Evolutionary conservation across 2,329 filamentous ascomycete genomes (phyloP), one percentile per base, ranked within the genome.

Genomic region (Colletotrichum sp.): DNA sequence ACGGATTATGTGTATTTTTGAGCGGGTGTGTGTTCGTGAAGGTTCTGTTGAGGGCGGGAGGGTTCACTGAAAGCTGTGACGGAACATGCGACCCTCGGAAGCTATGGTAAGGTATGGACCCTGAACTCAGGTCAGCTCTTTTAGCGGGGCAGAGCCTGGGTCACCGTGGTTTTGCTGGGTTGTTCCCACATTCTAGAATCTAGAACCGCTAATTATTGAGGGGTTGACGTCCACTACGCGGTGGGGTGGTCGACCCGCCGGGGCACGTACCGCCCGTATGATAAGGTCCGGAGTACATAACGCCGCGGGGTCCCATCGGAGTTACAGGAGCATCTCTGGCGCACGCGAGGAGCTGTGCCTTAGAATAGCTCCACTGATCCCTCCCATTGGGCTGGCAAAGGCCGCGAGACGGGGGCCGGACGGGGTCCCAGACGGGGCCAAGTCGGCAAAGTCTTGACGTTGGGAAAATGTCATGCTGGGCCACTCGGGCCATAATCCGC

Each of bases 41-140:
- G 69, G 60, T 69, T 67, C 36, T 72, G 63, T 72, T 63, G 69
- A 71, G 74, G 64, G 70, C 49, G 65, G 65, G 65, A 76, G 49
- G 74, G 59, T 55, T 68, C 65, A 36, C 30, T 55, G 30, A 49
- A 60, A 71, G 65, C 64, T 55, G 52, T 64, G 73, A 76, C 72
- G 44, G 74, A 63, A 76, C 69, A 69, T 76, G 70, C 74, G 70
- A 69, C 74, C 68, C 26, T 70, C 74, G 74, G 74, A 76, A 76
- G 74, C 64, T 73, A 67, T 76, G 74, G 74, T 76, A 76, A 73
- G 74, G 63, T 76, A 76, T 76, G 74, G 74, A 76, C 74, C 74
- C 74, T 76, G 74, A 76, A 74, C 74, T 70, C 70, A 66, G 69
- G 49, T 74, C 70, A 76, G 70, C 74, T 74, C 49, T 64, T 55